Percentiles rank a stretch among this genome's conserved stretches.
These are phyloP conservation scores for Aspergillus thermomutatus DNA, from an alignment of 2,329 filamentous ascomycete genomes.

Conservation along the genomic window DNA sequence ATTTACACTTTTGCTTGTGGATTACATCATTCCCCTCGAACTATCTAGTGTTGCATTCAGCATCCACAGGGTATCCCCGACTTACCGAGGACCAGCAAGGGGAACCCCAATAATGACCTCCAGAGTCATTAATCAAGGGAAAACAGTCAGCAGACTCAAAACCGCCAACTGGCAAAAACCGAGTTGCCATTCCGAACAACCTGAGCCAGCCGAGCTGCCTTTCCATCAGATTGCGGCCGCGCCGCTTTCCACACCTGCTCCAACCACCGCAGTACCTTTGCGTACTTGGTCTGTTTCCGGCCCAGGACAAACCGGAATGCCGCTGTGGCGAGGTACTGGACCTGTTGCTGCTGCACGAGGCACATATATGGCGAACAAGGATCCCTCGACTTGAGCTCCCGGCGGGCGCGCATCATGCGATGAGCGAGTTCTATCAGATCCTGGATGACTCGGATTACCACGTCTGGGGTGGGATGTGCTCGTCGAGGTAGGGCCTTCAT, in stretches of 20 bases:
- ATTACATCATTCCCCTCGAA: not conserved
- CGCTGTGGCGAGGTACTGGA: slow-evolving; percentile 61
- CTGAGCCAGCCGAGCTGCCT: slow-evolving; percentile 30
- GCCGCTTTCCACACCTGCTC: slow-evolving; percentile 45
- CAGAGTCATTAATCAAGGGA: not conserved
- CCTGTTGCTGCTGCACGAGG: slow-evolving; percentile 58
- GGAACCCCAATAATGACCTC: not conserved
- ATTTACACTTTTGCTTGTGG: too few relatives aligned
- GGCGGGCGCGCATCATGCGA: slow-evolving; percentile 59
- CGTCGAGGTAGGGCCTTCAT: slow-evolving; percentile 54
- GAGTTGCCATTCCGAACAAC: slow-evolving; percentile 32
- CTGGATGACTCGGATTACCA: slow-evolving; percentile 65
- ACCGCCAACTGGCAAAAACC: slow-evolving; percentile 37
- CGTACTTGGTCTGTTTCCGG: slow-evolving; percentile 69
- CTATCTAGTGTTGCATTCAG: not conserved
- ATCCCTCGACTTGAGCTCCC: slow-evolving; percentile 15
- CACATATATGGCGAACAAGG: slow-evolving; percentile 47
- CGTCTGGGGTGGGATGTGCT: slow-evolving; percentile 51
- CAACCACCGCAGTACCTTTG: slow-evolving; percentile 66
- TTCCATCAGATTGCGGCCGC: slow-evolving; percentile 32
- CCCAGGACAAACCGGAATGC: slow-evolving; percentile 68
- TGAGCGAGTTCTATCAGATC: slow-evolving; percentile 64
- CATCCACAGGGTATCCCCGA: not conserved
- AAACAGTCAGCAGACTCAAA: slow-evolving; percentile 15
- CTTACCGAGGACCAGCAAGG: not conserved